Conservation (phyloP, 2,329 filamentous ascomycete species). For the Apiospora sp. region DNA sequence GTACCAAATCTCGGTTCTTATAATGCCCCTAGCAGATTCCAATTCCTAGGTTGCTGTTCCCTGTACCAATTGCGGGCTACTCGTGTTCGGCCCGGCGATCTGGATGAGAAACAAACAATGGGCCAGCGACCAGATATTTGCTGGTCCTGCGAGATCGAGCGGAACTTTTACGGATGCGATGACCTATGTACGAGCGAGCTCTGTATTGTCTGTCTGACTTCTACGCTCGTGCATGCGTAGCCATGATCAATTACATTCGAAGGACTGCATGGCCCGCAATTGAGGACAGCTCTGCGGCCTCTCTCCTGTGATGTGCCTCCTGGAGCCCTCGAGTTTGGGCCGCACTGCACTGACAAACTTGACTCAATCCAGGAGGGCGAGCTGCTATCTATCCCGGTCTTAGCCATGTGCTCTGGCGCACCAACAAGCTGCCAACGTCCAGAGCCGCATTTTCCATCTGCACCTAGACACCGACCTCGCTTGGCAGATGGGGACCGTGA, state of each 20-base stretch:
- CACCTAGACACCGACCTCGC: conserved; percentile 1
- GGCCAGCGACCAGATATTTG: background rate
- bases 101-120: conserved; percentile 19
- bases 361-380: background rate
- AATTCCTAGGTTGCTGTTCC: background rate
- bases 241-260: background rate
- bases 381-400: background rate
- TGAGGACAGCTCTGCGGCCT: background rate
- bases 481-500: background rate
- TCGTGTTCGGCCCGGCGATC: conserved; percentile 4
- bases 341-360: background rate
- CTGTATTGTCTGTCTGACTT: background rate
- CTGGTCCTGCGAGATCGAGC: background rate
- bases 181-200: background rate
- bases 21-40: background rate
- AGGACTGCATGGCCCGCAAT: background rate
- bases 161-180: background rate
- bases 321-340: background rate
- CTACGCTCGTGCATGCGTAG: background rate
- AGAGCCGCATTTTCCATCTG: conserved; percentile 9
- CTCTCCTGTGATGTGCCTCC: background rate
- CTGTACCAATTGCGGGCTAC: background rate
- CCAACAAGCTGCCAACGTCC: background rate
- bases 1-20: background rate
- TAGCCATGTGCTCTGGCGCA: conserved; percentile 2